Base-by-base conservation (phyloP, 2,329 filamentous ascomycete genomes). In the Sporothrix euskadiensis region DNA sequence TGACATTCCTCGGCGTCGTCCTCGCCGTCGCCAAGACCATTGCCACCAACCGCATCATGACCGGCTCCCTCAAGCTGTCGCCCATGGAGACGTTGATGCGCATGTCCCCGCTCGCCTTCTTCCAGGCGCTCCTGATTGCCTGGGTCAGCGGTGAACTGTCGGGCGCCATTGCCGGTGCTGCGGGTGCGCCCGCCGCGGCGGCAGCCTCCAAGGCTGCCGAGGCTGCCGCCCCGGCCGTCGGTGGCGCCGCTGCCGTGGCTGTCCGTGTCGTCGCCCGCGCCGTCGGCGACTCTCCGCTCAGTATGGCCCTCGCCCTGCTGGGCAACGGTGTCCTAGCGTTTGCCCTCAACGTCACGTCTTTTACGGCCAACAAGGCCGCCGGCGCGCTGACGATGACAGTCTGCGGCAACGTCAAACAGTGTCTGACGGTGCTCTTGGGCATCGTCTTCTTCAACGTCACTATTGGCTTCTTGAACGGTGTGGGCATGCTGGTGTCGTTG, bases 31-130 rank as follows among this genome's bases (percentile, higher is more conserved):
- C 87, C 79, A 90, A 85, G 83, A 90, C 88, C 1, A 86, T 91
- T 47, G 87, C 87, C 41, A 89, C 88, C 49, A 90, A 90, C 81
- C 85, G 87, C 77, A 85, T 90, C 77, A 89, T 90, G 87, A 90
- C 88, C 9, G 88, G 88, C 44, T 83, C 84, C 3, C 83, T 90
- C 39, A 84, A 85, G 26, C 84, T 90, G 3, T 85, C 87, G 0
- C 85, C 88, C 1, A 83, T 89, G 75, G 89, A 91, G 78, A 84
- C 90, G 22, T 84, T 90, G n/a, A 83, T 88, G 77, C 85, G 88
- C 79, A 88, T 90, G 86, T 88, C 87, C 14, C 89, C 88, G 1
- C 83, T 90, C 9, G 88, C 89, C 12, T 87, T 85, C 54, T 77
- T 85, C 52, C 88, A 89, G 79, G 86, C 87, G 19, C 77, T 89